Conservation (phyloP, 495 filamentous ascomycete genomes). For the Chaetomidium leptoderma region DNA sequence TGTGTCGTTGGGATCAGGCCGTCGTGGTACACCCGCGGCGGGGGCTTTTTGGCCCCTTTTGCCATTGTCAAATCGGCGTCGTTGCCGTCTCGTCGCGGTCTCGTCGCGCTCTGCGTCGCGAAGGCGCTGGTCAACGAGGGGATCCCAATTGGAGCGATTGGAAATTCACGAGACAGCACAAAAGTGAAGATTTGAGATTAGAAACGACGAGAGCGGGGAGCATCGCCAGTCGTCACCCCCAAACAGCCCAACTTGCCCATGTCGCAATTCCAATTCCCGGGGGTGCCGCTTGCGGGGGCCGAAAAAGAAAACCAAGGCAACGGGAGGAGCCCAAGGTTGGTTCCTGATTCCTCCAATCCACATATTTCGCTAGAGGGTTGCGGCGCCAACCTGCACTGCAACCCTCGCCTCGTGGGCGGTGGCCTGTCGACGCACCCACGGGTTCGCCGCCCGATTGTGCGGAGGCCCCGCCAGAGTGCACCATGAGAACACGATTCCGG, state of each 20-base stretch:
- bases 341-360: not conserved
- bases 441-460: too few species aligned
- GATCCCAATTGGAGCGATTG: not conserved
- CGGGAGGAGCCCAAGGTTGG: too few species aligned
- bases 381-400: conserved; percentile 12
- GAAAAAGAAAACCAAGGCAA: not conserved
- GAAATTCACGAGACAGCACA: not conserved
- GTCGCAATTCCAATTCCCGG: not conserved
- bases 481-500: not conserved
- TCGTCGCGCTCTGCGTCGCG: not conserved
- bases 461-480: too few species aligned
- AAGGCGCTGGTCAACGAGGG: not conserved
- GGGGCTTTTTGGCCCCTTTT: not conserved
- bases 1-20: conserved; percentile 18
- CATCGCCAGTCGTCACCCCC: not conserved
- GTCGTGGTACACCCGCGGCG: conserved; percentile 18
- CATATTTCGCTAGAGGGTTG: not conserved
- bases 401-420: conserved; percentile 6
- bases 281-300: not conserved
- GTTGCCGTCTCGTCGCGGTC: not conserved
- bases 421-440: not conserved
- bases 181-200: not conserved
- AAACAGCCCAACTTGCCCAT: not conserved
- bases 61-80: not conserved
- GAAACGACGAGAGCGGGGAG: not conserved